Base-by-base conservation (phyloP, 495 filamentous ascomycete species). In the Gamarada debralockiae region DNA sequence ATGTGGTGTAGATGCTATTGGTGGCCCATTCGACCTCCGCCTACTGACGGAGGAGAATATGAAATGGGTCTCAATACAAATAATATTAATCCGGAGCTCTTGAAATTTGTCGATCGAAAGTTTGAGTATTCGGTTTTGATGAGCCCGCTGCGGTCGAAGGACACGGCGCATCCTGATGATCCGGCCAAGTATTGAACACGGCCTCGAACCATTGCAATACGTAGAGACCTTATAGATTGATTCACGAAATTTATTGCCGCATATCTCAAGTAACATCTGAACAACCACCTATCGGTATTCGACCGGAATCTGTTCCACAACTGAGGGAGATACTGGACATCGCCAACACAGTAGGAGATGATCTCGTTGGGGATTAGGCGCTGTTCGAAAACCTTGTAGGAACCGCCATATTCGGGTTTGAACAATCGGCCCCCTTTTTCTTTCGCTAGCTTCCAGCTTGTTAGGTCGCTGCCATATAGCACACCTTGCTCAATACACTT, bases 321-420 rank as follows among this genome's bases (percentile, higher is more conserved):
- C 15, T 40, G 23, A 41, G 38, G 38, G n/a, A 79, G 59, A 50
- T 60, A 68, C 31, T 57, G 44, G 3, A 80, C 73, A 59, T 78
- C 74, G 17, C 68, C 64, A 17, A 65, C 67, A 57, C 75, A 81
- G 60, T 79, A 79, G 18, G 57, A 18, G 20, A 70, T 56, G 10
- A 77, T 68, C 4, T 72, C 68, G 1, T 66, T 52, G 5, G 54
- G 44, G 1, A 80, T 53, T 13, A 75, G 78, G 1, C 77, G 71
- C 2, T 45, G 18, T 40, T 76, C 71, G 60, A 80, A 80, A 7
- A 78, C 65, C 17, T 75, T 65, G 58, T 73, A 76, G 3, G 48
- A 59, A 0, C 76, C 77, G 4, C 75, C 78, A 10, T 45, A 15
- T 23, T 70, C 57, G 1, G 73, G 67, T 6, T 24, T 53, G 55